Percentiles rank a stretch among this genome's conserved stretches.
Conservation (phyloP, 2,329 filamentous ascomycete genomes). For the Venturia effusa region DNA sequence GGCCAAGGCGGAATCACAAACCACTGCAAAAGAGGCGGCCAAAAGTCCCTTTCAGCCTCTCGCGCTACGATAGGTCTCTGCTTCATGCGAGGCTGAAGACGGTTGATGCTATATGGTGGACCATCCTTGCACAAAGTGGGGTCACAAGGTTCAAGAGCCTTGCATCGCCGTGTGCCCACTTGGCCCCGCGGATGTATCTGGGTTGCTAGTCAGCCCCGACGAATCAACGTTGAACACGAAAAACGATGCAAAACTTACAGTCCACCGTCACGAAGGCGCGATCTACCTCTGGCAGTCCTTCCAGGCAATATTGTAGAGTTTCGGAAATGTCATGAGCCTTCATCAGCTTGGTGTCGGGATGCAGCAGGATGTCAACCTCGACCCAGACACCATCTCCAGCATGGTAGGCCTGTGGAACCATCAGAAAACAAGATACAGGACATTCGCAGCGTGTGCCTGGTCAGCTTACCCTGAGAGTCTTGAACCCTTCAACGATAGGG, state of each 20-base stretch:
- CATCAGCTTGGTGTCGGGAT: slow-evolving; percentile 40
- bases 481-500: slow-evolving; percentile 43
- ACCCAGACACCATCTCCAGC: slow-evolving; percentile 53
- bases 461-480: slow-evolving; percentile 30
- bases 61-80: not conserved
- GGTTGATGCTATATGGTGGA: too few species aligned
- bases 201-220: not conserved
- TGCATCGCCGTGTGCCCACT: slow-evolving; percentile 9
- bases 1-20: not conserved
- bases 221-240: not conserved
- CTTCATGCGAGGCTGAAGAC: too few species aligned
- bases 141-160: not conserved
- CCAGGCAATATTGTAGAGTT: slow-evolving; percentile 51
- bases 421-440: slow-evolving; percentile 20
- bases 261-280: slow-evolving; percentile 42
- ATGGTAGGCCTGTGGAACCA: slow-evolving; percentile 38
- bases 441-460: slow-evolving; percentile 24
- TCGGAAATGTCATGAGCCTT: slow-evolving; percentile 50
- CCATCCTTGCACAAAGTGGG: not conserved
- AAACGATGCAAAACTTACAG: slow-evolving; percentile 18
- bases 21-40: not conserved
- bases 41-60: not conserved
- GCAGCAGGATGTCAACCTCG: slow-evolving; percentile 49
- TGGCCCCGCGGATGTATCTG: slow-evolving; percentile 9
- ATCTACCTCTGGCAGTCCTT: slow-evolving; percentile 43